Percentiles rank a stretch among this genome's conserved stretches.
Conservation (phyloP, 2,329 filamentous ascomycete species). For the Cladosporium sp. region DNA sequence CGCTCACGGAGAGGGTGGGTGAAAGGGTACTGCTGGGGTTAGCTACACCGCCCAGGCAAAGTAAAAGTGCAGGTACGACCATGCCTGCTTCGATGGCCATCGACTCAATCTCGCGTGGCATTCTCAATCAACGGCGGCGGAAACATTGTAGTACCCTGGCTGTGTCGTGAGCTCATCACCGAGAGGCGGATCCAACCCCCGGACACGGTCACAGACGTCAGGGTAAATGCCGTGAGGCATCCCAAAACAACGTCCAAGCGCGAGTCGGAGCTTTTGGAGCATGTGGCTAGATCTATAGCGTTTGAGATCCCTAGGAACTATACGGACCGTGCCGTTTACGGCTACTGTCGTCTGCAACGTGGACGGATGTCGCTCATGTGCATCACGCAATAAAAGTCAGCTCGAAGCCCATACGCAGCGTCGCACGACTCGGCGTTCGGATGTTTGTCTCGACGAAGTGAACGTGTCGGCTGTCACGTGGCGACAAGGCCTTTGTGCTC, state of each 20-base stretch:
- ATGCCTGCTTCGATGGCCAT: slow-evolving; percentile 9
- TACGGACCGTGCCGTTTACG: slow-evolving; percentile 22
- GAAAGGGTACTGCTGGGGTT: slow-evolving; percentile 12
- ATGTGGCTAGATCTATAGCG: slow-evolving; percentile 20
- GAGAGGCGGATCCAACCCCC: slow-evolving; percentile 18
- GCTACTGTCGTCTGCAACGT: slow-evolving; percentile 19
- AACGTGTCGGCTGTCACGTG: slow-evolving; percentile 14
- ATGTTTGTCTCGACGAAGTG: slow-evolving; percentile 14
- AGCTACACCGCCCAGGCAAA: slow-evolving; percentile 13
- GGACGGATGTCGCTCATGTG: slow-evolving; percentile 7
- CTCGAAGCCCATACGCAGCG: slow-evolving; percentile 5
- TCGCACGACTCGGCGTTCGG: slow-evolving; percentile 13
- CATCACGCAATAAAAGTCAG: slow-evolving; percentile 17
- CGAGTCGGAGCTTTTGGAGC: slow-evolving; percentile 20
- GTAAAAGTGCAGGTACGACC: slow-evolving; percentile 11
- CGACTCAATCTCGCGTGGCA: slow-evolving; percentile 19
- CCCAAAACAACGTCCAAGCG: slow-evolving; percentile 17
- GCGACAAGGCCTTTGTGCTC: slow-evolving; percentile 1
- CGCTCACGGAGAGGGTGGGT: slow-evolving; percentile 3
- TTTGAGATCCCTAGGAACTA: slow-evolving; percentile 21
- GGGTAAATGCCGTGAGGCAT: slow-evolving; percentile 21
- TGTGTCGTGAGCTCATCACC: slow-evolving; percentile 17
- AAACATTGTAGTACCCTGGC: slow-evolving; percentile 10
- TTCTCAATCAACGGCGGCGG: slow-evolving; percentile 21
- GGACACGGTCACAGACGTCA: slow-evolving; percentile 14